Base-by-base conservation (phyloP, 1,284 basidiomycete species). In the Sanghuangporus baumii region DNA sequence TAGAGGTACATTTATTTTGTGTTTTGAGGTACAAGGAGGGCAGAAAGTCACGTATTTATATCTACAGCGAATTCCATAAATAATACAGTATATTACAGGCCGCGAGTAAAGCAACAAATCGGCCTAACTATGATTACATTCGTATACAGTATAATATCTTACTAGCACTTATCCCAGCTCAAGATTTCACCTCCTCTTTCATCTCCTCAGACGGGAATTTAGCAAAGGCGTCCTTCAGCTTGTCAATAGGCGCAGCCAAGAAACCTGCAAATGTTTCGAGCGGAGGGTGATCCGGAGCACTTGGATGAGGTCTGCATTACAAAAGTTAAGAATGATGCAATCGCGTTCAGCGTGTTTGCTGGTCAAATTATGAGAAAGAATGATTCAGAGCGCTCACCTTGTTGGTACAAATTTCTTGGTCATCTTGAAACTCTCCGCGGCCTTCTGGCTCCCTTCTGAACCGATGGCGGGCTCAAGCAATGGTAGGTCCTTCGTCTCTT, bases 381-480 rank as follows among this genome's bases (percentile, higher is more conserved):
- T 6, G 12, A 34, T 31, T 4, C 26, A 16, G 9, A 14, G 23
- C 36, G 68, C 74, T 26, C 41, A 80, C 81, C 81, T 75, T 8
- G 86, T 88, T 0, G 85, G 86, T 1, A 78, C 85, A 64, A 87
- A 85, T 68, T 81, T 82, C 76, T 89, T 88, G 3, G 85, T 87
- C 62, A 76, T 73, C 65, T 74, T 76, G 73, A 88, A 88, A 46
- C 69, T 74, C 26, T 67, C 62, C 0, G 84, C 84, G 0, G 81
- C 81, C 6, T 73, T 62, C 41, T 73, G 69, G 63, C 80, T 80
- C 0, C 70, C 76, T 0, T 78, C 74, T 7, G 69, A 66, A 4
- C 80, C 78, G 20, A 86, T 73, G 14, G 70, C 72, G 4, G 77
- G 72, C 70, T 85, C 82, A 11, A 87, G 76, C 16, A 75, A 67